Conservation (phyloP, 441 rosid species). For the Jatropha multifida region DNA sequence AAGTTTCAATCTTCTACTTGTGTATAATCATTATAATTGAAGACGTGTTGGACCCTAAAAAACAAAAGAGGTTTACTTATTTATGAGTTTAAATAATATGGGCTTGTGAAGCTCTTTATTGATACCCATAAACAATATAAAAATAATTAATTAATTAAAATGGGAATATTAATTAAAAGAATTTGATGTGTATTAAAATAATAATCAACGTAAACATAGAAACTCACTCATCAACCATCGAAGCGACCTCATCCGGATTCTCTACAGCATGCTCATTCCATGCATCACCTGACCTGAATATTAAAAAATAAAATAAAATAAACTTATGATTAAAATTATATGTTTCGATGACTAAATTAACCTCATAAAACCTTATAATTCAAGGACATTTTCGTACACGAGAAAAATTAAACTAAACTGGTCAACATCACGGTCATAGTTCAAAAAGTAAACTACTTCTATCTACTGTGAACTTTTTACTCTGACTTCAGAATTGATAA, state of each 20-base stretch:
- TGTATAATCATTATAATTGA: not conserved
- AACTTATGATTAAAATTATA: not conserved
- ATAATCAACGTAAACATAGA: not conserved
- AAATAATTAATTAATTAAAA: not conserved
- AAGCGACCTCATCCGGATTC: conserved; percentile 43
- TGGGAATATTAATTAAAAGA: not conserved
- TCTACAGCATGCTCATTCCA: conserved; percentile 37
- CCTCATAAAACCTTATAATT: not conserved
- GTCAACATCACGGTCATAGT: not conserved
- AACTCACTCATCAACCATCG: conserved; percentile 44
- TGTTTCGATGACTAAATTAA: conserved; percentile 11
- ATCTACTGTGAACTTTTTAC: not conserved
- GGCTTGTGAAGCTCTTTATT: not conserved
- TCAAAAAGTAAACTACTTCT: not conserved
- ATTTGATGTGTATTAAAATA: not conserved
- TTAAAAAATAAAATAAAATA: not conserved
- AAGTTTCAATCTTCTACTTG: too few species aligned
- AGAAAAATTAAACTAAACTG: not conserved
- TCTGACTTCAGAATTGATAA: not conserved
- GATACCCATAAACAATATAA: not conserved
- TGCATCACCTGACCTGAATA: conserved; percentile 31
- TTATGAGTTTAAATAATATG: not conserved
- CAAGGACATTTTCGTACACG: conserved; percentile 10
- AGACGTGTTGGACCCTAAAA: not conserved
- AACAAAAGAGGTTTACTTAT: not conserved